A percentile compares a stretch with the other conserved stretches of the same genome.
Conservation (phyloP, 2,329 filamentous ascomycete genomes). For the Colletotrichum falcatum region DNA sequence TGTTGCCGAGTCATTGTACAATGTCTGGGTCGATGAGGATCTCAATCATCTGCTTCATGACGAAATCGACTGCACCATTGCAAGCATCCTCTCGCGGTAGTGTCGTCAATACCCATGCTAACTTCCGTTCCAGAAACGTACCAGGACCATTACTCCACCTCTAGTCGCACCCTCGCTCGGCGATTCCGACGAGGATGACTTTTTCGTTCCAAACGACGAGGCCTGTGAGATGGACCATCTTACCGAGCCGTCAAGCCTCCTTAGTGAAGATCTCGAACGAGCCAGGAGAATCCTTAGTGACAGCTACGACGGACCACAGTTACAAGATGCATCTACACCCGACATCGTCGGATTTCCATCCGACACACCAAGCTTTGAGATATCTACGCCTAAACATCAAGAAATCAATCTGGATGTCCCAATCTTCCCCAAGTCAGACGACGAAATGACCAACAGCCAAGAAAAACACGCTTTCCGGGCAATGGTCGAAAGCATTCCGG, state of each 20-base stretch:
- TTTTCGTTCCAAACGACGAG: constrained; percentile 43
- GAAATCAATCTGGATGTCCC: background rate
- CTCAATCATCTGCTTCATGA: constrained; percentile 15
- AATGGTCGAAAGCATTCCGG: background rate
- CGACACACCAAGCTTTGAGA: constrained; percentile 15
- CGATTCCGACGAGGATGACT: constrained; percentile 22
- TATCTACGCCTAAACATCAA: background rate
- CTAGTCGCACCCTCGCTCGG: background rate
- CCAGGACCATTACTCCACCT: constrained; percentile 9
- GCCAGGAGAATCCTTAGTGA: constrained; percentile 31
- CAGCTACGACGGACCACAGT: background rate
- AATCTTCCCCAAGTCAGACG: constrained; percentile 2
- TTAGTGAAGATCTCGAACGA: background rate
- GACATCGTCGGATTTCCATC: background rate
- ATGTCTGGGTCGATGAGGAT: background rate
- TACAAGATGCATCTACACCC: background rate
- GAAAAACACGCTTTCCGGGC: background rate
- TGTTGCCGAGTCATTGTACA: constrained; percentile 9
- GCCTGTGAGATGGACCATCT: constrained; percentile 46
- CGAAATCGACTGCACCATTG: constrained; percentile 1
- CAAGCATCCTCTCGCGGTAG: background rate
- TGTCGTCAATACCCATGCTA: background rate
- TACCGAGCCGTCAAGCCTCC: constrained; percentile 49
- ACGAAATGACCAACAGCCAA: background rate
- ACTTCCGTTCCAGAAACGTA: constrained; percentile 30